Base-by-base conservation (phyloP, 2,329 filamentous ascomycete species). In the Talaromyces sp. region DNA sequence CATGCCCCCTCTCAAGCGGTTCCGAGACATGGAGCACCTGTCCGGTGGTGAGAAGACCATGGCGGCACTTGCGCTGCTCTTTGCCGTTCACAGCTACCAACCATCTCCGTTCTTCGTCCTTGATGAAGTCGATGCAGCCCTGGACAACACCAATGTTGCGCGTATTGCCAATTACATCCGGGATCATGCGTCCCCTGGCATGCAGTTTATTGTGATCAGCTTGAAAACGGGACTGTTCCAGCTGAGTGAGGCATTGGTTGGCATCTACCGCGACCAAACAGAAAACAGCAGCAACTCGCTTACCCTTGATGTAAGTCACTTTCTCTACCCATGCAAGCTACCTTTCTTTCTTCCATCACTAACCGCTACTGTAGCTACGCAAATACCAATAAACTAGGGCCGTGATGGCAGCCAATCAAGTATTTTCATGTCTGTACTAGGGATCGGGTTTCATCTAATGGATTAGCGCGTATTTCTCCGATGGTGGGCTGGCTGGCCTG, bases 31-130 rank as follows among this genome's bases (percentile, higher is more conserved):
- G 95, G 95, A 99, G 76, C 95, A 97, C 73, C 81, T 99, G 10
- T 96, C 92, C 1, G 95, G 95, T 70, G 95, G 95, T 60, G 95
- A 99, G 78, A 99, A 99, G 82, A 99, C 95, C 0, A 99, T 99
- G 88, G 95, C 95, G 1, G 95, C 95, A 15, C 82, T 99, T 44
- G 95, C 95, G n/a, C 83, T 99, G 47, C 84, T 99, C 4, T 99
- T 99, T 73, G 95, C 95, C 25, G 93, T 99, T 61, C 95, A 99
- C 80, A 93, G 89, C 63, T 99, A 93, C 80, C 93, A 97, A 73
- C 93, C 95, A 0, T 91, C 87, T 63, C 95, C 96, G 0, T 99
- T 99, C 81, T 99, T 99, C 75, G 95, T 99, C 36, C 86, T 99
- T 8, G 95, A 99, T 73, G 95, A 99, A 78, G 93, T 99, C 15